Percentiles rank a stretch among this genome's conserved stretches.
Conservation (phyloP, 192 early-diverging fungal species). For the Podila epicladia region DNA sequence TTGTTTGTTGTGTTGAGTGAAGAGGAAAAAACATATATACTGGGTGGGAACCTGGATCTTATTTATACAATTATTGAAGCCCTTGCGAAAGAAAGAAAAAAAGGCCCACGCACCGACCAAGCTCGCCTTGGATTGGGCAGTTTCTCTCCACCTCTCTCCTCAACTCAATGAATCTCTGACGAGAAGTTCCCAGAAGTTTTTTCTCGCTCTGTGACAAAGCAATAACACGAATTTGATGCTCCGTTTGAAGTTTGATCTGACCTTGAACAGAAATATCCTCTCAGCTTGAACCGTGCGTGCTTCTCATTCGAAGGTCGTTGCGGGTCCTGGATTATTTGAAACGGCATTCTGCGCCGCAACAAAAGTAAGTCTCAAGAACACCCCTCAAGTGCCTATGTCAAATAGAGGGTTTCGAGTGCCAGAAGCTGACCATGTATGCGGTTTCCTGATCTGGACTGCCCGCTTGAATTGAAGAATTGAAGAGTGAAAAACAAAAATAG, state of each 20-base stretch:
- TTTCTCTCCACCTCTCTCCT: too few species aligned
- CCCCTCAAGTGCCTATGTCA: too few species aligned
- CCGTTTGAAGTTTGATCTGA: not conserved
- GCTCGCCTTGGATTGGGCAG: not conserved
- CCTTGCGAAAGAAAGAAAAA: not conserved
- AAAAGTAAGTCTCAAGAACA: not conserved
- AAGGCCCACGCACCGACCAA: not conserved
- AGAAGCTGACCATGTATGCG: too few species aligned
- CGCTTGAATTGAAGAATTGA: too few species aligned
- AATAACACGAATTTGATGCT: not conserved
- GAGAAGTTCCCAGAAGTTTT: not conserved
- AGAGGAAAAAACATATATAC: not conserved
- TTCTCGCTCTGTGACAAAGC: too few species aligned
- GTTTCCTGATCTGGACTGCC: too few species aligned
- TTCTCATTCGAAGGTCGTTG: too few species aligned
- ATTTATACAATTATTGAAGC: constrained; percentile 13
- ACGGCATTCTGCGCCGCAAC: not conserved
- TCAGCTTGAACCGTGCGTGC: not conserved
- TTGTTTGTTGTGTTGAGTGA: constrained; percentile 14
- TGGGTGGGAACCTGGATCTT: not conserved
- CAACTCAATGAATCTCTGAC: too few species aligned
- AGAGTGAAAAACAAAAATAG: too few species aligned
- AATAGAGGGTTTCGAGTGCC: too few species aligned
- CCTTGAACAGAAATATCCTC: not conserved
- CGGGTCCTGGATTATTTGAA: too few species aligned